A percentile compares a stretch with the other conserved stretches of the same genome.
phyloP scores from a whole-genome alignment of 1,284 basidiomycete species.

The Mycosarcoma maydis region DNA sequence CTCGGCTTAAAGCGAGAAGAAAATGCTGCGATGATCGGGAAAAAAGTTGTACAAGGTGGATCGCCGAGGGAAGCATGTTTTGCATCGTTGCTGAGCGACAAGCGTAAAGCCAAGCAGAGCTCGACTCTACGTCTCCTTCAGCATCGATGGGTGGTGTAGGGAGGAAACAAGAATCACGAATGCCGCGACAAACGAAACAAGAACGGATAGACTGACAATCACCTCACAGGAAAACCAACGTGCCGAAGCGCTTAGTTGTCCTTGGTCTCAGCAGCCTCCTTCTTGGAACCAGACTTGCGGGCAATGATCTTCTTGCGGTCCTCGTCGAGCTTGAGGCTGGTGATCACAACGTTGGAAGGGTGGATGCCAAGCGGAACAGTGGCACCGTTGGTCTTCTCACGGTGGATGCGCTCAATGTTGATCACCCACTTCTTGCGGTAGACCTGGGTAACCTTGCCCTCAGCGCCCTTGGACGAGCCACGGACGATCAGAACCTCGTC shows the following conservation, averaged over 20 bases:
- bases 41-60: conserved; percentile 14
- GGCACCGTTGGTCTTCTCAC: conserved; percentile 98
- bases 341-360: conserved; percentile 95
- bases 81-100: conserved; percentile 1
- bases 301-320: conserved; percentile 64
- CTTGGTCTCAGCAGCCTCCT: conserved; percentile 43
- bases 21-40: conserved; percentile 17
- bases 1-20: conserved; percentile 13
- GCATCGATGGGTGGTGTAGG: neutral
- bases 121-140: neutral
- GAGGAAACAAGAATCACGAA: conserved; percentile 4
- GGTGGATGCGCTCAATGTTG: conserved; percentile 95
- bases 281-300: conserved; percentile 61
- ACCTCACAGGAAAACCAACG: neutral
- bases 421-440: conserved; percentile 99
- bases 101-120: neutral
- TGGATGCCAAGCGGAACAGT: conserved; percentile 92
- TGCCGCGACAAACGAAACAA: conserved; percentile 17
- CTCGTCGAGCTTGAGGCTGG: conserved; percentile 67
- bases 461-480: conserved; percentile 76
- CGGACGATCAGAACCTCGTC: conserved; percentile 95
- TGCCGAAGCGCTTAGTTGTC: conserved; percentile 37
- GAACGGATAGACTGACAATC: conserved; percentile 2
- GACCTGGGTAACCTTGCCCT: conserved; percentile 77
- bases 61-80: conserved; percentile 10